phyloP scores from a whole-genome alignment of 768 basidiomycete species.

The Phlebiopsis gigantea region DNA sequence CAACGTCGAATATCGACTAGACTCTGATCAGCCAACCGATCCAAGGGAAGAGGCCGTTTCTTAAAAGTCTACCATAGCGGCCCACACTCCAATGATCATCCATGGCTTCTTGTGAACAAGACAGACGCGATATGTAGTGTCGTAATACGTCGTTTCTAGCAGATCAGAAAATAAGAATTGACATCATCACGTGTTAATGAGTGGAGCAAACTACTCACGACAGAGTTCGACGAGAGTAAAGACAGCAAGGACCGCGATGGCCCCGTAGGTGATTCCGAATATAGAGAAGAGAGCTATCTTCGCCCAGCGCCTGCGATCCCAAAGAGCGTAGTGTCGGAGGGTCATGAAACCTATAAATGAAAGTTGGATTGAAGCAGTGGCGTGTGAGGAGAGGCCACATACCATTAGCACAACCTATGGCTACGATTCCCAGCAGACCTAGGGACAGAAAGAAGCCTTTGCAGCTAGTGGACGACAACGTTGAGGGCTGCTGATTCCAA shows the following conservation, averaged over 20 bases:
- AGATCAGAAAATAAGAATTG: not conserved
- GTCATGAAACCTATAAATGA: not conserved
- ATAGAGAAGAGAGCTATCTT: not conserved
- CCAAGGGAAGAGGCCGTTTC: no score
- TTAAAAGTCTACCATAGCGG: conserved; percentile 1
- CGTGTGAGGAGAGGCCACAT: not conserved
- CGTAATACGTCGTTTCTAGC: not conserved
- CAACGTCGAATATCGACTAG: conserved; percentile 8
- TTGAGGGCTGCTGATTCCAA: not conserved
- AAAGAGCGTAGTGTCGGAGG: not conserved
- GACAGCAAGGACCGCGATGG: not conserved
- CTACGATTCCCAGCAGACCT: not conserved
- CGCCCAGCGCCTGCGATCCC: not conserved
- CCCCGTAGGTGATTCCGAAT: not conserved
- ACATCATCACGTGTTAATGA: not conserved
- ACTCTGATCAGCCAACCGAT: not conserved
- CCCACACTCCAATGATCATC: conserved; percentile 4
- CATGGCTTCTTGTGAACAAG: not conserved
- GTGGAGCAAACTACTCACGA: not conserved
- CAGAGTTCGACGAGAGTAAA: not conserved
- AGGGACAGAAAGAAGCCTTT: not conserved
- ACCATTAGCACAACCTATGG: not conserved
- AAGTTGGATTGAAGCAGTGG: not conserved
- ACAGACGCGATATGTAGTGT: not conserved
- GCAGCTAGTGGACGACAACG: not conserved